Evolutionary conservation across 768 basidiomycete genomes (phyloP).

Genomic region (Psilocybe cyanescens): DNA sequence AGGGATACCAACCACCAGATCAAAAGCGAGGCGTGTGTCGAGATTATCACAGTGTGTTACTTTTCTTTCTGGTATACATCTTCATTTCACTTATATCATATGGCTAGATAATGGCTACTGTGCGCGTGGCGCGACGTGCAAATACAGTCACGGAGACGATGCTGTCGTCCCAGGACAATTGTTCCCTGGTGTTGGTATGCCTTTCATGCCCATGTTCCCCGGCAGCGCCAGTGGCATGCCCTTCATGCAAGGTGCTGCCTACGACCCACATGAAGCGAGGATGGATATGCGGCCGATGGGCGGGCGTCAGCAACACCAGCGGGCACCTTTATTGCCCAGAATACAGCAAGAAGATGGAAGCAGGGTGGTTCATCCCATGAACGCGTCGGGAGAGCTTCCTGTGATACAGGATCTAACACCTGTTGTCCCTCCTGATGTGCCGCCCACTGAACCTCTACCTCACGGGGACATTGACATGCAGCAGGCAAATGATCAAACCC

Average conservation of each 20-base stretch:
- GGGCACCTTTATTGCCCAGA: conserved; percentile 62
- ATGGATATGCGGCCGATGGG: conserved; percentile 75
- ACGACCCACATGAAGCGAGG: conserved; percentile 78
- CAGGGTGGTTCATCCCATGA: conserved; percentile 38
- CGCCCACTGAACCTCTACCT: conserved; percentile 29
- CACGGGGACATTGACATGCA: conserved; percentile 22
- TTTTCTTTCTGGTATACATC: conserved; percentile 16
- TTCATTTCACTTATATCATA: not conserved
- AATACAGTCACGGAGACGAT: conserved; percentile 92
- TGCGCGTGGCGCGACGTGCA: conserved; percentile 85
- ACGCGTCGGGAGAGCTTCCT: conserved; percentile 72
- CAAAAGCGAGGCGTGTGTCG: conserved; percentile 81
- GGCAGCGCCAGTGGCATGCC: conserved; percentile 46
- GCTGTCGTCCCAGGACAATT: conserved; percentile 77
- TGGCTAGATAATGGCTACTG: conserved; percentile 87
- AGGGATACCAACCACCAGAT: conserved; percentile 72
- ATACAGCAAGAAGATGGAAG: conserved; percentile 55
- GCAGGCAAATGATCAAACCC: conserved; percentile 17
- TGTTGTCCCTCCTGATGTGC: conserved; percentile 36
- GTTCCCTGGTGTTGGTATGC: conserved; percentile 57
- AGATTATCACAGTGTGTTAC: conserved; percentile 87
- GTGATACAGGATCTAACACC: conserved; percentile 87
- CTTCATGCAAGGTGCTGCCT: conserved; percentile 49
- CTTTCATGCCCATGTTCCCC: conserved; percentile 76
- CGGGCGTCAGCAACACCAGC: conserved; percentile 47